Base-by-base conservation (phyloP, 306 rosid genomes). In the Lagenaria siceraria region DNA sequence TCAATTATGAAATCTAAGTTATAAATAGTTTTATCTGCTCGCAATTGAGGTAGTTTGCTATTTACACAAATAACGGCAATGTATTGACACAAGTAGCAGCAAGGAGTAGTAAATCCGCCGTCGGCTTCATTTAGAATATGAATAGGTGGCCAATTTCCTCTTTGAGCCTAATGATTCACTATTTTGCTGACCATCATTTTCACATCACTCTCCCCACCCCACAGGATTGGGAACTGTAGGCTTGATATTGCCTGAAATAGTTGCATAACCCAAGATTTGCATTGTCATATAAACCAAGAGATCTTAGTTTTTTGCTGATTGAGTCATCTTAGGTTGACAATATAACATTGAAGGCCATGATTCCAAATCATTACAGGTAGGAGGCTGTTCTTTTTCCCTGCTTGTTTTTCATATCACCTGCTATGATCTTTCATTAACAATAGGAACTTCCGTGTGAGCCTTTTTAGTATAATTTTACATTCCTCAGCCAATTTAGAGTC, bases 201-300 rank as follows among this genome's bases (percentile, higher is more conserved):
- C 54, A 40, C 31, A 7, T 68, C 6, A 19, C 52, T 36, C 74
- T 66, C 19, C 74, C 38, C 15, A 21, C 33, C 27, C 13, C 42
- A 43, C 35, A 22, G 56, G 75, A 69, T 43, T 69, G 1, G 58
- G 40, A 43, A 25, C 76, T 48, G 42, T 48, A 27, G 76, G 59
- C 18, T 48, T 71, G 77, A 48, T 71, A 46, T 71, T 70, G 58
- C 54, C 76, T 22, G 54, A 72, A 52, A 73, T 73, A 49, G 61
- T 73, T 9, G 10, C 61, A 51, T 73, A 29, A 73, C 61, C 46
- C 46, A 0, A 17, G 77, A 18, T 72, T 29, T 71, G 59, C 19
- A 7, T 64, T 9, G 1, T 17, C 38, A 6, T 71, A 9, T 71
- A 71, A 48, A 9, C 31, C 77, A 73, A 73, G 27, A 29, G 18